Conservation (phyloP, 345 rosid genomes). For the Salix exigua region DNA sequence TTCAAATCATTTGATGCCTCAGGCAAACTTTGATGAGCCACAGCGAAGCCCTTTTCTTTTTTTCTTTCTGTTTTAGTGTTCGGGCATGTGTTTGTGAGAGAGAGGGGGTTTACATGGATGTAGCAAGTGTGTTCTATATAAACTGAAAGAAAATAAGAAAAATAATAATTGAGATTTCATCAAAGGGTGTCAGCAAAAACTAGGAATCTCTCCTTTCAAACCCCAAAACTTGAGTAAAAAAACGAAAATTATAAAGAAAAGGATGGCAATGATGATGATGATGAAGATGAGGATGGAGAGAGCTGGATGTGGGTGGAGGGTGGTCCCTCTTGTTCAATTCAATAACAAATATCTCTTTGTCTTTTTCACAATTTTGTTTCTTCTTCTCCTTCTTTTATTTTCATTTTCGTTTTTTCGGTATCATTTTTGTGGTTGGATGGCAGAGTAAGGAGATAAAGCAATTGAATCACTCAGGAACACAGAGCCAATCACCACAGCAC, state of each 20-base stretch:
- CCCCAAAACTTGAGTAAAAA: slow-evolving; percentile 7
- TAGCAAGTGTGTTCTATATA: too few relatives aligned
- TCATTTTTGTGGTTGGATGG: slow-evolving; percentile 44
- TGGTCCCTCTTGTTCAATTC: slow-evolving; percentile 34
- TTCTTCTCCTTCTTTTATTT: slow-evolving; percentile 14
- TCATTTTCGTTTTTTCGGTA: background rate
- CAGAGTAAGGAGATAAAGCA: slow-evolving; percentile 55
- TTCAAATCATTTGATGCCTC: slow-evolving; percentile 41
- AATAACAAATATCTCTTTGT: slow-evolving; percentile 49
- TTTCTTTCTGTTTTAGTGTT: too few relatives aligned
- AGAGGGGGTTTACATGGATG: too few relatives aligned
- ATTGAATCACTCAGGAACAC: slow-evolving; percentile 39
- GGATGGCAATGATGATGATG: background rate
- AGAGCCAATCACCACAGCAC: slow-evolving; percentile 34
- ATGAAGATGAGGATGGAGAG: slow-evolving; percentile 34
- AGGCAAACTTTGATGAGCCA: too few relatives aligned
- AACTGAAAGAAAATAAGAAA: background rate
- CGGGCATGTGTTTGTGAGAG: too few relatives aligned
- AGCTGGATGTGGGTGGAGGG: background rate
- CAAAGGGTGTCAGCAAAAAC: slow-evolving; percentile 53
- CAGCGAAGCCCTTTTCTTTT: background rate
- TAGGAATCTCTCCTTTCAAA: slow-evolving; percentile 67
- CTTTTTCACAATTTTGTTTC: slow-evolving; percentile 21
- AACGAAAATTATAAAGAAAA: slow-evolving; percentile 10
- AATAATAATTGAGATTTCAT: background rate